Evolutionary conservation across 2,329 filamentous ascomycete genomes (phyloP).

Genomic region (Plectosphaerella cucumerina): DNA sequence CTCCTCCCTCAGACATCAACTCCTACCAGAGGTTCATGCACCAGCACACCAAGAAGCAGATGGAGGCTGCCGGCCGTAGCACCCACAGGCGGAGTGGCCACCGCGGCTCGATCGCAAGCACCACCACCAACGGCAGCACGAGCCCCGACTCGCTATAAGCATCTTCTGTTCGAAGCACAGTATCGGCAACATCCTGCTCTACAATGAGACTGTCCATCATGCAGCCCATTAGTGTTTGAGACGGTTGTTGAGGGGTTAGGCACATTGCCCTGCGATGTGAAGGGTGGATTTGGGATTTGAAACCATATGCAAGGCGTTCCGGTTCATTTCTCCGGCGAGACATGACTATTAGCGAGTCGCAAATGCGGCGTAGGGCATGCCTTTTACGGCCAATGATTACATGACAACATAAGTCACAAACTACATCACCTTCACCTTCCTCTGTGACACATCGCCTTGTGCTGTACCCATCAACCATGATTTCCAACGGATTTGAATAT

Average conservation of each 20-base stretch:
- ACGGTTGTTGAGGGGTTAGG: too few relatives aligned
- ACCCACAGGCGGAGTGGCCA: constrained; percentile 22
- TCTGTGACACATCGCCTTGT: too few relatives aligned
- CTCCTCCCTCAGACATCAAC: constrained; percentile 43
- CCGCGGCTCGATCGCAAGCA: constrained; percentile 10
- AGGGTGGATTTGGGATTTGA: neutral
- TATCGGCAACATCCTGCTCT: neutral
- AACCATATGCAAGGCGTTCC: neutral
- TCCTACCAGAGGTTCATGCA: constrained; percentile 60
- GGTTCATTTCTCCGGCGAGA: neutral
- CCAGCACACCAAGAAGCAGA: constrained; percentile 61
- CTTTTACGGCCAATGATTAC: neutral
- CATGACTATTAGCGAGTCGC: neutral
- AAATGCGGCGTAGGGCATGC: neutral
- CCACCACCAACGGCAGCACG: constrained; percentile 22
- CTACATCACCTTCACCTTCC: too few relatives aligned
- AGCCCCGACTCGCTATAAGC: neutral
- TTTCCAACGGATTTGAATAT: too few relatives aligned
- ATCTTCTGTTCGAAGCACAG: too few relatives aligned
- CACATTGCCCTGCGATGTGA: constrained; percentile 1
- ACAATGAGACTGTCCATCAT: too few relatives aligned
- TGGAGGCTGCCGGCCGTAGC: constrained; percentile 51
- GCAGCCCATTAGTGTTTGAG: too few relatives aligned
- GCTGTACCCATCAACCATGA: too few relatives aligned
- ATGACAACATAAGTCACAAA: neutral